Evolutionary conservation across 495 filamentous ascomycete species (phyloP), one percentile per base, ranked within the genome.

Genomic region (Penicillium turbatum): DNA sequence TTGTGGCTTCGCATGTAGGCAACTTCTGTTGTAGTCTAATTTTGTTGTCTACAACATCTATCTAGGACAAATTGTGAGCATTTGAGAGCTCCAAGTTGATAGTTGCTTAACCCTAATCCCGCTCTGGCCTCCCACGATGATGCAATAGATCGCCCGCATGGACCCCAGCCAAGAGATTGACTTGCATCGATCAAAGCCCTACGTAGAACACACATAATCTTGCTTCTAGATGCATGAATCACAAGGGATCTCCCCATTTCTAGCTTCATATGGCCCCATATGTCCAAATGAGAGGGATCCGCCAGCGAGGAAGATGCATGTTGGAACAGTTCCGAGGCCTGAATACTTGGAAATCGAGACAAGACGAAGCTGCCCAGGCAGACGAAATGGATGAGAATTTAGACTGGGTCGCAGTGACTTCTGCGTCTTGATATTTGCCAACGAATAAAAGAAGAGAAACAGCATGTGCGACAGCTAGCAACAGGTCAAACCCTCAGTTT

Each of bases 361-460:
- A 60, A 43, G 47, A 49, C 56, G 48, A 53, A 54, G 59, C 39
- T 44, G 39, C 24, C 47, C 24, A 38, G 35, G 41, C n/a, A 30
- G 31, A 54, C 8, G 45, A 49, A 54, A 7, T 40, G 24, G 29
- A 32, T 51, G 19, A 12, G 30, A 51, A 26, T 51, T 35, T 43
- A 21, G 51, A 56, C 52, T 51, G 54, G 41, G 37, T 56, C 36
- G 39, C 52, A 54, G 42, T 36, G 40, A 45, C 32, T 45, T 51
- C 52, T 44, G 61, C 39, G 39, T 57, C 58, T 57, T 59, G 56
- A 57, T 65, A 65, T 65, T 65, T 62, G 60, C 54, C 52, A 55
- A 57, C 41, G 27, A 44, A 15, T 50, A 47, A 26, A 43, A 57
- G 21, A 53, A 30, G 32, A 52, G 26, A 56, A 48, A 49, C 32